Base-by-base conservation (phyloP, 2,329 filamentous ascomycete species). In the Metarhizium brunneum region DNA sequence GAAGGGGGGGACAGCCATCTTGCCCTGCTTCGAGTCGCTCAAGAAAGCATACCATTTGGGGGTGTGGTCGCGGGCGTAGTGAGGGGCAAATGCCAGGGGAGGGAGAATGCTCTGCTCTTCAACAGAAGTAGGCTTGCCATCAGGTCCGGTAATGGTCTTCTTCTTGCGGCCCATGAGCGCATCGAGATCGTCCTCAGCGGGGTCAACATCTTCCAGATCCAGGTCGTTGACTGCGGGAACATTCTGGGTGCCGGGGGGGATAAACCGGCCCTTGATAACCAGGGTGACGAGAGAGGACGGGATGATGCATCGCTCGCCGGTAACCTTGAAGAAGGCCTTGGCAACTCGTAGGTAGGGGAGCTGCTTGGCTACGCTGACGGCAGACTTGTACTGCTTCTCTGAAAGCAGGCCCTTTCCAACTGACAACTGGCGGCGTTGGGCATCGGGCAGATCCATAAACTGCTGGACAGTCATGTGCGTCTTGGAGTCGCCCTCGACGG, bases 271-370 rank as follows among this genome's bases (percentile, higher is more conserved):
- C 77, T 99, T 99, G 68, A 99, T 84, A 53, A 99, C 90, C 35
- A 99, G 86, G 59, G 92, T 92, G 25, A 97, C 92, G 42, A 99
- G 81, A 56, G 91, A 95, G 57, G 88, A 90, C 6, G 94, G 92
- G 36, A 92, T 95, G 66, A 99, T 90, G 69, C 87, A 88, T 62
- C 88, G 89, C 74, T 99, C 95, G 67, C 94, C 94, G 53, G 90
- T 86, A 49, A 99, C 95, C 78, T 99, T 99, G 84, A 99, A 99
- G 74, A 96, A 99, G 7, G 91, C 90, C 74, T 91, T 95, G 66
- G 90, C 90, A 11, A 99, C 84, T 56, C 88, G 82, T 55, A 99
- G 79, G 60, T 84, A 82, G 1, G 94, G 94, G 32, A 99, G 79
- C 72, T 96, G 90, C 63, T 84, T 84, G 32, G 91, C 92, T 35